Evolutionary conservation across 169 alveolate species (phyloP), one percentile per base, ranked within the genome.

Genomic region (Cryptosporidium meleagridis): DNA sequence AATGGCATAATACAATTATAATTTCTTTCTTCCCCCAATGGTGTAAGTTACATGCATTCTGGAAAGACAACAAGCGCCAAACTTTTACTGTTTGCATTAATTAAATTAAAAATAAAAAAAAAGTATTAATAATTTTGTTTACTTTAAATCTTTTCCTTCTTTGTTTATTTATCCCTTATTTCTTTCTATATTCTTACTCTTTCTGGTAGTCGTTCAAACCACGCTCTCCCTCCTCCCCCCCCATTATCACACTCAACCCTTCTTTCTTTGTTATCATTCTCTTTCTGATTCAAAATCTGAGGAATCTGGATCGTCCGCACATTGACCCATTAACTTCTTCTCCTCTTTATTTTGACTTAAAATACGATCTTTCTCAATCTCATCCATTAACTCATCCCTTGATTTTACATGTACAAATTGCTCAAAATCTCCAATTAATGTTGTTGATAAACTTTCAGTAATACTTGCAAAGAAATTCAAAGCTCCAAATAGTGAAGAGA

Each of bases 341-440:
- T 44, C 85, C 68, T 65, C 70, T 85, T 84, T 65, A 31, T 59
- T 37, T 58, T 69, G 31, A 75, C 69, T 58, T 75, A 18, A 1
- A 53, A 26, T 62, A 55, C 85, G 59, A 80, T 80, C 93, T 16
- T 73, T 85, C 87, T 75, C 89, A 69, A 86, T 93, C 69, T 92
- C 95, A 44, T 91, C 80, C 87, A 85, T 93, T 37, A 92, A 86
- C 61, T 94, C 96, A 1, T 95, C 85, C 23, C 95, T 73, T 41
- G 94, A 95, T 67, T 93, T 95, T 23, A 93, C 94, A 58, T 95
- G 93, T 5, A 97, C 94, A 86, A 96, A 96, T 86, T 96, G 96
- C 89, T 96, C 98, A 67, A 96, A 95, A 80, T 96, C 98, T 12
- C 98, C 98, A 14, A 96, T 92, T 31, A 96, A 91, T 12, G 96